Evolutionary conservation across 345 rosid species (phyloP).

Genomic region (Gossypium thurberi): DNA sequence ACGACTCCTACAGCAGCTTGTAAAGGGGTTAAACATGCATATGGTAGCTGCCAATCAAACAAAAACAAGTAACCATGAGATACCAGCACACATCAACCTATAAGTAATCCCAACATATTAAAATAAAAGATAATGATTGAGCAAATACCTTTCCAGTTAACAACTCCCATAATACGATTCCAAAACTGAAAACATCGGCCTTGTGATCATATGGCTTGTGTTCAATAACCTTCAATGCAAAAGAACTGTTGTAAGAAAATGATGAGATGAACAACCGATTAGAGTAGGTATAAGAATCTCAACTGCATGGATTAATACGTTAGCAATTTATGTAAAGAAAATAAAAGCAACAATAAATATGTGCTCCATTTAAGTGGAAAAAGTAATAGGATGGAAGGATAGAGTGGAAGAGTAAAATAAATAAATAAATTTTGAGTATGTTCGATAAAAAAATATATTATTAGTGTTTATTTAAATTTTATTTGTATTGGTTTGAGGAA

Average conservation of each 20-base stretch:
- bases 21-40: constrained; percentile 82
- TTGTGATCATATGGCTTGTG: constrained; percentile 98
- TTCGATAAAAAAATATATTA: too few relatives aligned
- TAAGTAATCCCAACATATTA: neutral
- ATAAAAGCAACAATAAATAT: neutral
- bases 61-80: constrained; percentile 5
- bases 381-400: too few relatives aligned
- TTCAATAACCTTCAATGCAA: constrained; percentile 68
- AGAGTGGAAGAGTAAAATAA: too few relatives aligned
- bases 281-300: neutral
- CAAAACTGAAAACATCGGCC: constrained; percentile 94
- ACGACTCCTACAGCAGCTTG: constrained; percentile 98
- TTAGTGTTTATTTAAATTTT: too few relatives aligned
- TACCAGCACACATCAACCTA: neutral
- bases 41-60: constrained; percentile 70
- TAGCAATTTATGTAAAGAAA: neutral
- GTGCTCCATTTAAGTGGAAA: too few relatives aligned
- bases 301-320: neutral
- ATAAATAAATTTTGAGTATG: too few relatives aligned
- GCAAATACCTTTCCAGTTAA: constrained; percentile 78
- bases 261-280: neutral
- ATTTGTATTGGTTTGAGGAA: too few relatives aligned
- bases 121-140: neutral
- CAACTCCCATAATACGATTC: constrained; percentile 85
- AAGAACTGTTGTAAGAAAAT: constrained; percentile 31